Conservation (phyloP, 495 filamentous ascomycete species). For the Pyrenula aspistea region DNA sequence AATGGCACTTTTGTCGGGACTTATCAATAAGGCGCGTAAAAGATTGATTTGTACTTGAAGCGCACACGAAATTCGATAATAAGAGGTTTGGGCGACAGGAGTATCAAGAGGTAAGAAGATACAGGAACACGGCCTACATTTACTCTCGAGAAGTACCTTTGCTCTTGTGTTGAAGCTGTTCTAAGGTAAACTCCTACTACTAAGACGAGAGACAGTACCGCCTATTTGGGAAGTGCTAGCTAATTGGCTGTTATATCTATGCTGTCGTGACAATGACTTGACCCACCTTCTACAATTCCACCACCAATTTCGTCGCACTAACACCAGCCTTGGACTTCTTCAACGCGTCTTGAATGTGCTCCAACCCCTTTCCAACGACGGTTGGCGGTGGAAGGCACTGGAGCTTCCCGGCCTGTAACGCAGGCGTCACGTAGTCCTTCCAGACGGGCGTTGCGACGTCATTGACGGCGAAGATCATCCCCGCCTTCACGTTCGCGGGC, state of each 20-base stretch:
- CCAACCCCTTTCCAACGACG: conserved; percentile 25
- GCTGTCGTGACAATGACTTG: not conserved
- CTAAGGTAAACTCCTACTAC: not conserved
- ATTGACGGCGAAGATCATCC: conserved; percentile 33
- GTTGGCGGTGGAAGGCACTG: conserved; percentile 17
- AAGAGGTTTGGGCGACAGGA: not conserved
- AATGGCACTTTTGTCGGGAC: too few species aligned
- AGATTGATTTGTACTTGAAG: not conserved
- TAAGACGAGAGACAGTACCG: not conserved
- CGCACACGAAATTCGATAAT: not conserved
- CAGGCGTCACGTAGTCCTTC: conserved; percentile 18
- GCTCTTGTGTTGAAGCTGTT: not conserved
- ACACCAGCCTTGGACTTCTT: conserved; percentile 25
- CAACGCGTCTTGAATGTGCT: conserved; percentile 27
- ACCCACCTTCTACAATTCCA: conserved; percentile 12
- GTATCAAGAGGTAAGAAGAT: not conserved
- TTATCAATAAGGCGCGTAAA: too few species aligned
- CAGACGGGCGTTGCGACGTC: conserved; percentile 23
- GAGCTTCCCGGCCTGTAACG: conserved; percentile 15
- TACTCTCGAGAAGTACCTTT: not conserved
- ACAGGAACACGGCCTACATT: not conserved
- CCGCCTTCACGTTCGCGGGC: conserved; percentile 24
- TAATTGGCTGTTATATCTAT: not conserved
- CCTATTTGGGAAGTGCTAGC: not conserved
- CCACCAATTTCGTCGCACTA: conserved; percentile 28